A percentile compares a stretch with the other conserved stretches of the same genome.
These are phyloP conservation scores for Saussurea involucrata DNA, from an alignment of 129 eudicot genomes.

Conservation along the genomic window DNA sequence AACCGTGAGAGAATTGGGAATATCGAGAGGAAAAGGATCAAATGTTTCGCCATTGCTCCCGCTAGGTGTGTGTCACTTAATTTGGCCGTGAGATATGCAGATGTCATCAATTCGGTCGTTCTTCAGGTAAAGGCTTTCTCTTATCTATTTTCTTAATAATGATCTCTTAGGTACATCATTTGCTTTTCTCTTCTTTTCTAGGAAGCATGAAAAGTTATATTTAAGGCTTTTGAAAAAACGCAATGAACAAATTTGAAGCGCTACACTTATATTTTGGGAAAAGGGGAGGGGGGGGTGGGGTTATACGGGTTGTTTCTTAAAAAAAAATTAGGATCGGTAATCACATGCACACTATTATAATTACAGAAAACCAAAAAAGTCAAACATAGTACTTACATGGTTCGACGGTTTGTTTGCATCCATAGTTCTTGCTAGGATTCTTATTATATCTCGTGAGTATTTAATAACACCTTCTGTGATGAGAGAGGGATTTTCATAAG, in stretches of 20 bases:
- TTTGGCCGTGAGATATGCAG: slow-evolving; percentile 98
- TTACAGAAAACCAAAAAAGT: neutral
- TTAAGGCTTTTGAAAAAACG: neutral
- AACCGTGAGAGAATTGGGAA: slow-evolving; percentile 69
- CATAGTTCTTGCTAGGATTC: neutral
- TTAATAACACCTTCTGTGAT: neutral
- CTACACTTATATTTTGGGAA: too few relatives aligned
- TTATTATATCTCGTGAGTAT: neutral
- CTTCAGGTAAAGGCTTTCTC: slow-evolving; percentile 65
- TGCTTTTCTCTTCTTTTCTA: neutral
- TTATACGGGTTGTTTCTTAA: neutral
- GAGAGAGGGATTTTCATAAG: neutral
- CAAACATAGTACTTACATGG: neutral
- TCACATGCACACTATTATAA: neutral
- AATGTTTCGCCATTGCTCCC: slow-evolving; percentile 95
- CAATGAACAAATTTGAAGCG: neutral
- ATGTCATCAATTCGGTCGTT: slow-evolving; percentile 84
- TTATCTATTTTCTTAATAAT: neutral
- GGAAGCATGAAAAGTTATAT: neutral
- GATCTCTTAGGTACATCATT: neutral
- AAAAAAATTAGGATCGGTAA: neutral
- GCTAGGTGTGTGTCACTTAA: slow-evolving; percentile 86
- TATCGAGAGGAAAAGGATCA: slow-evolving; percentile 70
- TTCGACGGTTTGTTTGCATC: neutral
- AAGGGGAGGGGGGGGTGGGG: too few relatives aligned